A percentile compares a stretch with the other conserved stretches of the same genome.
These are phyloP conservation scores for Acrocalymma vagum DNA, from an alignment of 2,329 filamentous ascomycete genomes.

Conservation along the genomic window DNA sequence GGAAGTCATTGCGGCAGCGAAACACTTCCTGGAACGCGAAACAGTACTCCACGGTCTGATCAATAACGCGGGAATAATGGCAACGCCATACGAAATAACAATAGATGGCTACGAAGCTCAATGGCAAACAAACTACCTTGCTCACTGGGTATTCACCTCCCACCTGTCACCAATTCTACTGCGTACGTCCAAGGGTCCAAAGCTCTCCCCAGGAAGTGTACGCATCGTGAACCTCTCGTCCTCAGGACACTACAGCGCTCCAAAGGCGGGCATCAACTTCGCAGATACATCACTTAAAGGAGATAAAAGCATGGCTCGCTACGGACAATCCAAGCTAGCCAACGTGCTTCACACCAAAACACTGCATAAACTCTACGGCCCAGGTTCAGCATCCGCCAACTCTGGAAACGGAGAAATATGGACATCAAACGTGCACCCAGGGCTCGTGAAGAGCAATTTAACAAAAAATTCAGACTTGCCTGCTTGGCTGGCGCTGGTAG, in stretches of 20 bases:
- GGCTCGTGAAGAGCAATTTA: conserved; percentile 24
- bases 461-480: no score
- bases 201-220: conserved; percentile 40
- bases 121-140: conserved; percentile 57
- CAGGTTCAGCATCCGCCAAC: conserved; percentile 9
- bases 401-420: conserved; percentile 17
- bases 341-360: conserved; percentile 24
- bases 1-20: conserved; percentile 42
- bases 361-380: conserved; percentile 16
- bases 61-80: conserved; percentile 50
- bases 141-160: conserved; percentile 53
- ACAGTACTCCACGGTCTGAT: conserved; percentile 49
- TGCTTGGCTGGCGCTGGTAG: background rate
- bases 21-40: conserved; percentile 28
- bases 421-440: conserved; percentile 27
- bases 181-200: conserved; percentile 26
- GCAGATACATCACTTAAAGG: conserved; percentile 8
- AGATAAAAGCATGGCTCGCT: conserved; percentile 16
- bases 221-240: conserved; percentile 29
- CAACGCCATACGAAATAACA: conserved; percentile 39
- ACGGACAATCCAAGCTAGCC: conserved; percentile 33
- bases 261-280: conserved; percentile 25
- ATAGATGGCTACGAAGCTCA: conserved; percentile 56
- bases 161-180: conserved; percentile 44
- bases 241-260: conserved; percentile 18